Conservation (phyloP, 352 stramenopile species). For the Achlya hypogyna region DNA sequence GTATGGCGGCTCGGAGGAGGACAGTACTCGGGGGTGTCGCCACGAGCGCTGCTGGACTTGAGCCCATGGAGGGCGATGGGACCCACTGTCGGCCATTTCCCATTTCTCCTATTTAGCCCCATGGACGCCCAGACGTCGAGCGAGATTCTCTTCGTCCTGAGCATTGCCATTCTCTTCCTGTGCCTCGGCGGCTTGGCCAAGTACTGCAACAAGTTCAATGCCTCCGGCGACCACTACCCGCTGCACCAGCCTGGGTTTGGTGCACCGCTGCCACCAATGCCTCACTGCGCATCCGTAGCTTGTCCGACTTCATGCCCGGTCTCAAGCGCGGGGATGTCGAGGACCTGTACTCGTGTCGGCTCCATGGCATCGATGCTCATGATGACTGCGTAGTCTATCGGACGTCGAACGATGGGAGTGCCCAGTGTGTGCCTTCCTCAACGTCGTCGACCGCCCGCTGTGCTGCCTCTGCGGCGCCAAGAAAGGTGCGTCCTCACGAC, state of each 20-base stretch:
- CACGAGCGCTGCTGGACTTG: background rate
- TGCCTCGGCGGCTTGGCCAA: background rate
- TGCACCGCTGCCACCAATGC: background rate
- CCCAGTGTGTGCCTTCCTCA: slow-evolving; percentile 9
- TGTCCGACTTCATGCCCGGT: slow-evolving; percentile 11
- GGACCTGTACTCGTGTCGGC: background rate
- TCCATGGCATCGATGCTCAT: background rate
- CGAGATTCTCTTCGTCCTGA: background rate
- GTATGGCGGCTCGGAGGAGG: background rate
- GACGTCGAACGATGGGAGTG: slow-evolving; percentile 14
- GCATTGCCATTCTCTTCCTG: background rate
- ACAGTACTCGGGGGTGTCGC: background rate
- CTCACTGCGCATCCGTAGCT: background rate
- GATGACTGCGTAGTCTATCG: background rate
- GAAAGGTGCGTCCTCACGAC: background rate
- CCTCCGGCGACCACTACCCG: background rate
- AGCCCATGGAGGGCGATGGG: background rate
- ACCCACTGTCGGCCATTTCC: no score
- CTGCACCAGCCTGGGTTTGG: background rate
- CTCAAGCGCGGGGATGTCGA: slow-evolving; percentile 8
- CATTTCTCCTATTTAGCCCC: background rate
- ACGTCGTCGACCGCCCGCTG: background rate
- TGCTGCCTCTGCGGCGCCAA: slow-evolving; percentile 3
- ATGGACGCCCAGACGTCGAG: background rate
- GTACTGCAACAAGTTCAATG: background rate